phyloP scores from a whole-genome alignment of 2,329 filamentous ascomycete genomes.

The Calycina herbarum region DNA sequence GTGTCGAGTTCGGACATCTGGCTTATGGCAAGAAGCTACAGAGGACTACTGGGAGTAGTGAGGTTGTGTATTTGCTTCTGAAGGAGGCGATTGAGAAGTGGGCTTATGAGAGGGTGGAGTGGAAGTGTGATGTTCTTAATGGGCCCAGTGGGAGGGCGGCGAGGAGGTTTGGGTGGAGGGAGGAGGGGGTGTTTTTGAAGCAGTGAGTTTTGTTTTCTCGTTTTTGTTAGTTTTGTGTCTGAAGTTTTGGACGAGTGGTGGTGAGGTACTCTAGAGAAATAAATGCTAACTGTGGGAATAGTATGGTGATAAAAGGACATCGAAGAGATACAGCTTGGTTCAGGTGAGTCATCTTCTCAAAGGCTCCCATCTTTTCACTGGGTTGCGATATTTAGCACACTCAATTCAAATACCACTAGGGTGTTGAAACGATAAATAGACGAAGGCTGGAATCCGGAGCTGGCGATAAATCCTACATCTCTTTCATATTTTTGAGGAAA shows the following conservation, averaged over 20 bases:
- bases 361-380: not conserved
- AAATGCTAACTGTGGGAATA: not conserved
- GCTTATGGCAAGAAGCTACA: conserved; percentile 52
- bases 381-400: not conserved
- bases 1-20: conserved; percentile 59
- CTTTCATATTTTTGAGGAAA: not conserved
- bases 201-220: conserved; percentile 39
- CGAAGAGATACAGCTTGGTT: conserved; percentile 62
- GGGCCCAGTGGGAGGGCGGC: conserved; percentile 54
- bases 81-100: conserved; percentile 54
- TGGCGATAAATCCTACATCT: too few species aligned
- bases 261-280: not conserved
- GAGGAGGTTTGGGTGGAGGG: conserved; percentile 55
- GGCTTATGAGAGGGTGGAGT: conserved; percentile 58
- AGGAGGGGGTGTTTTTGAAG: conserved; percentile 60
- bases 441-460: too few species aligned
- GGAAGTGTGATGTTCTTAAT: conserved; percentile 64
- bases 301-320: conserved; percentile 56
- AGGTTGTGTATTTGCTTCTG: conserved; percentile 57
- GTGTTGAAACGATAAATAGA: too few species aligned
- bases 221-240: not conserved
- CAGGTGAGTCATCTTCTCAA: not conserved
- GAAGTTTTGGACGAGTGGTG: not conserved
- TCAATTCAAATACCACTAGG: too few species aligned
- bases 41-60: conserved; percentile 56